phyloP scores from a whole-genome alignment of 2,329 filamentous ascomycete genomes.

The Fusarium euwallaceae region DNA sequence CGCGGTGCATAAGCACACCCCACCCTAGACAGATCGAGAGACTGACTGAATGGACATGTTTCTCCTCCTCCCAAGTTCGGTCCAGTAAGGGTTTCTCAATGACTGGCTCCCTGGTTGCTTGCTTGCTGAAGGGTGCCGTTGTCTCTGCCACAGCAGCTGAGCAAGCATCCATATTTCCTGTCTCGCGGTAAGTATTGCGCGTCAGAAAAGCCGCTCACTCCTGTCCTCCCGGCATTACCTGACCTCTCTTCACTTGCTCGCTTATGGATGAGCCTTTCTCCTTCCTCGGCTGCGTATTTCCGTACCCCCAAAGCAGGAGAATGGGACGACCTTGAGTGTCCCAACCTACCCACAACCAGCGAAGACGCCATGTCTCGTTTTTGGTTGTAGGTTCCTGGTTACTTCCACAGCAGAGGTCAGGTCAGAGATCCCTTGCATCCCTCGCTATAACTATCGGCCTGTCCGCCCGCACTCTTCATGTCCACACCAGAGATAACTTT shows the following conservation, averaged over 20 bases:
- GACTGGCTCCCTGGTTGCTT: too few species aligned
- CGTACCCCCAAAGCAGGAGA: slow-evolving; percentile 23
- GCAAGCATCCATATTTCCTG: too few species aligned
- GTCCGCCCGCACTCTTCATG: slow-evolving; percentile 41
- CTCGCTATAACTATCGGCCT: slow-evolving; percentile 42
- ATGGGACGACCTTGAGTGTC: slow-evolving; percentile 22
- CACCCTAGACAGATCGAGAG: too few species aligned
- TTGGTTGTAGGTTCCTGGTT: slow-evolving; percentile 43
- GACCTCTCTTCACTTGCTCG: slow-evolving; percentile 9
- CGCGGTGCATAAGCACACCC: too few species aligned
- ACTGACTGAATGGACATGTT: too few species aligned
- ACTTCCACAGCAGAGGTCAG: slow-evolving; percentile 36
- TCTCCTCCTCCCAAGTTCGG: too few species aligned
- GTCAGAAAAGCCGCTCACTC: background rate
- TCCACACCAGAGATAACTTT: slow-evolving; percentile 38
- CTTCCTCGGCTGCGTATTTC: slow-evolving; percentile 37
- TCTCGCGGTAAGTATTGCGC: too few species aligned
- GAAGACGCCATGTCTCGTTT: slow-evolving; percentile 37
- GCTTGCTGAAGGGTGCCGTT: too few species aligned
- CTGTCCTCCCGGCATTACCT: background rate
- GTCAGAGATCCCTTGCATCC: slow-evolving; percentile 37
- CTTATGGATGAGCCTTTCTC: slow-evolving; percentile 21
- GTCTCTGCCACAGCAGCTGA: too few species aligned
- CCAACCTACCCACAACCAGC: slow-evolving; percentile 37
- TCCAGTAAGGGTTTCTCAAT: too few species aligned